A percentile compares a stretch with the other conserved stretches of the same genome.
Evolutionary conservation across 345 rosid species (phyloP).

Genomic region (Eucalyptus urophylla): DNA sequence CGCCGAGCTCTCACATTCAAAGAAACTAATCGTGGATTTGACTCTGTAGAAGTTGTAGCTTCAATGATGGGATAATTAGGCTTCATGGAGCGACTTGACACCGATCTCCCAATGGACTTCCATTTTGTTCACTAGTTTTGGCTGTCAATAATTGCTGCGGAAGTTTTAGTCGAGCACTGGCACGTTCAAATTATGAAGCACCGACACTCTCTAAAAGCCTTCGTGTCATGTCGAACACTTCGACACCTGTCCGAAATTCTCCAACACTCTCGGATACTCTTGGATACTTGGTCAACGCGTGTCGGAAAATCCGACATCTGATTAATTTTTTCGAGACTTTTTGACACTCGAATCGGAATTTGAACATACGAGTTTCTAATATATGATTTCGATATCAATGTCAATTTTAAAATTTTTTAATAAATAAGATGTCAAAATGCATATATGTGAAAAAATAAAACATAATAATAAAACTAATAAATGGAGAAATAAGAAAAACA

Average conservation of each 20-base stretch:
- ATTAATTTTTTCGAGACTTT: rapidly evolving
- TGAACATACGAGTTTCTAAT: rapidly evolving
- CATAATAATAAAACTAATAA: too few species aligned
- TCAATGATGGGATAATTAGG: neutral
- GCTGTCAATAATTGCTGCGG: neutral
- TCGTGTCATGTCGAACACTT: rapidly evolving
- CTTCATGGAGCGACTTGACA: neutral
- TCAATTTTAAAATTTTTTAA: too few species aligned
- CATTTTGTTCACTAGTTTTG: neutral
- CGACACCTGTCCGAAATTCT: rapidly evolving
- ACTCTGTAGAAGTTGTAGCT: neutral
- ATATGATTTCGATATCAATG: rapidly evolving
- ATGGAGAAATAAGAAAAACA: too few species aligned
- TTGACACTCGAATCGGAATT: rapidly evolving
- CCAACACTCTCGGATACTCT: rapidly evolving
- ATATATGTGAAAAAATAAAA: too few species aligned
- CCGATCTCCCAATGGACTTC: neutral
- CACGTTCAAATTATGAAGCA: neutral
- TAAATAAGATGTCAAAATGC: too few species aligned
- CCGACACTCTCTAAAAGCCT: rapidly evolving
- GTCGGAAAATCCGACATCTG: rapidly evolving
- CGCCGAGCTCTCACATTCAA: neutral
- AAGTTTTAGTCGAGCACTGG: neutral
- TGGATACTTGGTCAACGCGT: rapidly evolving
- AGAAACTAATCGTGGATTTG: neutral